A percentile compares a stretch with the other conserved stretches of the same genome.
Conservation (phyloP, 2,329 filamentous ascomycete genomes). For the Lecanicillium sp. region DNA sequence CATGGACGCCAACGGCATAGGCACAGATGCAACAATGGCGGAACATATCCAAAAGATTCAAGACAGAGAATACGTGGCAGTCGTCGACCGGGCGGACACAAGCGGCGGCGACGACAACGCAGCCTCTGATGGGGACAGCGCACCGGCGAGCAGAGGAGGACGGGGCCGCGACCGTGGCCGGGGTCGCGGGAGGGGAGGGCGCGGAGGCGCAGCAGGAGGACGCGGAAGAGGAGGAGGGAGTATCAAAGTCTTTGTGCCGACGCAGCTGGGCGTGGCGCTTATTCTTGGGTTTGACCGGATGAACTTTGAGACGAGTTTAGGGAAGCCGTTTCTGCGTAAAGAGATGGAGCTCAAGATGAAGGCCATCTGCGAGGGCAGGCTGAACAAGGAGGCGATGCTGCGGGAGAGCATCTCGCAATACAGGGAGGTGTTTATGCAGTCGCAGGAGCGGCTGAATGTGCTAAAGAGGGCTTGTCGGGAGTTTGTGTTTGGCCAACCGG, state of each 20-base stretch:
- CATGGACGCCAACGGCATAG: slow-evolving; percentile 98
- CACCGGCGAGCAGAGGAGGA: slow-evolving; percentile 31
- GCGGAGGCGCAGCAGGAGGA: slow-evolving; percentile 36
- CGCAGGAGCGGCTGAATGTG: slow-evolving; percentile 66
- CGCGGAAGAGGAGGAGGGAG: slow-evolving; percentile 40
- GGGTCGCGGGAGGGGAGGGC: slow-evolving; percentile 31
- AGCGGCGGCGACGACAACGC: slow-evolving; percentile 30
- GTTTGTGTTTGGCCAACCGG: slow-evolving; percentile 27
- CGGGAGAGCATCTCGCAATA: slow-evolving; percentile 83
- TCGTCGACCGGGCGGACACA: slow-evolving; percentile 41
- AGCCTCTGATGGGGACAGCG: neutral
- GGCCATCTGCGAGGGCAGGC: slow-evolving; percentile 84
- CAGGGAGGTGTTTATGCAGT: slow-evolving; percentile 76
- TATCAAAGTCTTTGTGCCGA: slow-evolving; percentile 86
- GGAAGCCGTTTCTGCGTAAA: slow-evolving; percentile 93
- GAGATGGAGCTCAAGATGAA: slow-evolving; percentile 98
- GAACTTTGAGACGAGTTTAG: slow-evolving; percentile 84
- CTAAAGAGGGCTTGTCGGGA: slow-evolving; percentile 38
- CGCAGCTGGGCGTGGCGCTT: slow-evolving; percentile 81
- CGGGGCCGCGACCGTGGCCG: slow-evolving; percentile 43
- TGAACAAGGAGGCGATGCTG: slow-evolving; percentile 68
- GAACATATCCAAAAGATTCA: slow-evolving; percentile 98
- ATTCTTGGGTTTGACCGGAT: slow-evolving; percentile 94
- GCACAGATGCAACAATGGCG: slow-evolving; percentile 97
- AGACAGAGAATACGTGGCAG: slow-evolving; percentile 76